Evolutionary conservation across 306 rosid genomes (phyloP), one percentile per base, ranked within the genome.

Genomic region (Phaseolus lunatus): DNA sequence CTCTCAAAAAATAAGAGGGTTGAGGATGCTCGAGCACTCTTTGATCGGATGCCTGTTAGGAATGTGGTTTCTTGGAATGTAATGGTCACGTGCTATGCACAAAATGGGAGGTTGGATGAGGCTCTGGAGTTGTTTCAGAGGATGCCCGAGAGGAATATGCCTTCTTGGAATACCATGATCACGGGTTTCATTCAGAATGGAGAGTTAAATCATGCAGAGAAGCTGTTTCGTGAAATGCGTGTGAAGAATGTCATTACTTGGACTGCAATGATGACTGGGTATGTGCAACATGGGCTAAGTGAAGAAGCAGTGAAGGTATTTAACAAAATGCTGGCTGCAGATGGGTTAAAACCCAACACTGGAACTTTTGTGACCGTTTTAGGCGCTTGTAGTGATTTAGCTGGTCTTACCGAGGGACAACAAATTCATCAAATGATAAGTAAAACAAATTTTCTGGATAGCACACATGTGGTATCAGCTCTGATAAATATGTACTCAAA

Each of bases 231-330:
- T 75, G 82, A 57, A 72, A 85, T 85, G 89, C 86, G 54, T 3
- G 47, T 71, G 15, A 85, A 79, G 69, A 85, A 85, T 82, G 75
- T 80, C 62, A 82, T 85, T 76, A 79, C 86, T 13, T 85, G 89
- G 88, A 85, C 88, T 18, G 84, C 89, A 11, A 79, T 85, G 89
- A 85, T 85, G 89, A 85, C 86, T 2, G 89, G 89, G 39, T 85
- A 85, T 52, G 67, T 76, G 49, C 86, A 85, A 45, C 80, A 82
- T 71, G 85, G 83, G 54, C 75, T 44, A 43, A 82, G 83, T 67
- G 89, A 85, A 82, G 86, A 79, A 72, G 85, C 86, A 16, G 53
- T 85, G 76, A 85, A 71, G 69, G 13, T 61, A 18, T 82, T 85
- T 59, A 76, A 59, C 67, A 76, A 66, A 76, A 79, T 85, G 89